Conservation (phyloP, 2,329 filamentous ascomycete genomes). For the Shiraia bambusicola region DNA sequence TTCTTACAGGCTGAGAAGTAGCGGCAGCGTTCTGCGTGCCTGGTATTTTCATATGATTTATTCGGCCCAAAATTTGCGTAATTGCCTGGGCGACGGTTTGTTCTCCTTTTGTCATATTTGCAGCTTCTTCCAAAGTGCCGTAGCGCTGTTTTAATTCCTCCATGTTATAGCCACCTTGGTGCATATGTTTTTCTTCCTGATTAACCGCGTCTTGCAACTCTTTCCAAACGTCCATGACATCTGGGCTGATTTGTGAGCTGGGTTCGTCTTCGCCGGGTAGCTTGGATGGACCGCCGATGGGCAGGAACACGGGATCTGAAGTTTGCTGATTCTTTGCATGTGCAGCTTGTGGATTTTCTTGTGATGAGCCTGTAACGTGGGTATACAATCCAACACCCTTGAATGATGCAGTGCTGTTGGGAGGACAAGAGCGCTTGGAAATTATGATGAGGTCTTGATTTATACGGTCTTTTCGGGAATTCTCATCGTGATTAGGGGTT, state of each 20-base stretch:
- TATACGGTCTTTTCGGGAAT: constrained; percentile 15
- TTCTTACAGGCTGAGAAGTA: not conserved
- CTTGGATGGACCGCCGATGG: not conserved
- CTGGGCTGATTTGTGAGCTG: not conserved
- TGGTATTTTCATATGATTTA: not conserved
- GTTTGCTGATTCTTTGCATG: not conserved
- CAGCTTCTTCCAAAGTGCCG: not conserved
- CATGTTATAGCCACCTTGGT: not conserved
- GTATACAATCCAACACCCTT: constrained; percentile 32
- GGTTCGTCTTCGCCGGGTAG: not conserved
- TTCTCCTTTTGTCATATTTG: no score
- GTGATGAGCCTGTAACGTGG: constrained; percentile 15
- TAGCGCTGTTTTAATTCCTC: constrained; percentile 1
- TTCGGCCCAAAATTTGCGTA: not conserved
- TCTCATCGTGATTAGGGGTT: constrained; percentile 14
- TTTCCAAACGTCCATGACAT: not conserved
- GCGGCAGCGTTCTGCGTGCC: not conserved
- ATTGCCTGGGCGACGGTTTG: not conserved
- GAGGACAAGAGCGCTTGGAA: constrained; percentile 4
- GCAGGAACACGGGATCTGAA: constrained; percentile 5
- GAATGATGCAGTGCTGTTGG: constrained; percentile 9
- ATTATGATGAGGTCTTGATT: constrained; percentile 23
- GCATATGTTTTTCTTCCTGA: not conserved
- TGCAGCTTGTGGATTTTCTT: not conserved
- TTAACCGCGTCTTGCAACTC: not conserved